Conservation (phyloP, 2,329 filamentous ascomycete species). For the Periconia digitata region DNA sequence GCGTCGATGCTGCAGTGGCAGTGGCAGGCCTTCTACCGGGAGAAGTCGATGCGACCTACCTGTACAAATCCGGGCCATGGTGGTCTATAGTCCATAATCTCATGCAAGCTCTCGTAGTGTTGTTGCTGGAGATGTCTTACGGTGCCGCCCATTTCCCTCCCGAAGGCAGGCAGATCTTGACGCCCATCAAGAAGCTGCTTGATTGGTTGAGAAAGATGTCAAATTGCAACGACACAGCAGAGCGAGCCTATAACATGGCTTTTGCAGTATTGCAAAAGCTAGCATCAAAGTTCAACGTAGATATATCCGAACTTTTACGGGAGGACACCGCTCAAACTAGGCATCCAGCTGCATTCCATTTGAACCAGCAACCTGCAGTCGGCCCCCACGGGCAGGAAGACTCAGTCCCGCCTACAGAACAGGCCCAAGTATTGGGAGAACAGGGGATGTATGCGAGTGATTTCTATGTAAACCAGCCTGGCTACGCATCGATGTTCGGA, state of each 20-base stretch:
- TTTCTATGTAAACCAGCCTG: neutral
- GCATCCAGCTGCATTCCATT: neutral
- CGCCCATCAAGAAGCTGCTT: conserved; percentile 35
- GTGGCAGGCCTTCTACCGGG: conserved; percentile 38
- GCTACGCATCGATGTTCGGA: neutral
- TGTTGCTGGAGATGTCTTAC: conserved; percentile 42
- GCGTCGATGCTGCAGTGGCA: conserved; percentile 37
- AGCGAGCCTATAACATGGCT: conserved; percentile 25
- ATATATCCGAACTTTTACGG: conserved; percentile 3
- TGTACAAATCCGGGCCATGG: conserved; percentile 42
- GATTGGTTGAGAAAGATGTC: conserved; percentile 38
- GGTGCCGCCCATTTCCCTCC: conserved; percentile 28
- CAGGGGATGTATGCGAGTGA: neutral
- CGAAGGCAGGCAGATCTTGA: conserved; percentile 26
- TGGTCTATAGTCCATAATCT: conserved; percentile 45
- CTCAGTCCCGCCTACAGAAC: neutral
- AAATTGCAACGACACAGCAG: conserved; percentile 27
- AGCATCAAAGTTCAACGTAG: neutral
- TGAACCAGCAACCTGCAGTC: neutral
- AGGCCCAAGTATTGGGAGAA: neutral
- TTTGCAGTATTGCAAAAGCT: conserved; percentile 3
- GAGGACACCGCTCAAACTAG: neutral
- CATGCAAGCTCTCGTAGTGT: conserved; percentile 42
- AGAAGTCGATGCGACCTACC: conserved; percentile 14
- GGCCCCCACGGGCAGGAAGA: neutral